phyloP scores from a whole-genome alignment of 2,329 filamentous ascomycete species.

The Calonectria montana region DNA sequence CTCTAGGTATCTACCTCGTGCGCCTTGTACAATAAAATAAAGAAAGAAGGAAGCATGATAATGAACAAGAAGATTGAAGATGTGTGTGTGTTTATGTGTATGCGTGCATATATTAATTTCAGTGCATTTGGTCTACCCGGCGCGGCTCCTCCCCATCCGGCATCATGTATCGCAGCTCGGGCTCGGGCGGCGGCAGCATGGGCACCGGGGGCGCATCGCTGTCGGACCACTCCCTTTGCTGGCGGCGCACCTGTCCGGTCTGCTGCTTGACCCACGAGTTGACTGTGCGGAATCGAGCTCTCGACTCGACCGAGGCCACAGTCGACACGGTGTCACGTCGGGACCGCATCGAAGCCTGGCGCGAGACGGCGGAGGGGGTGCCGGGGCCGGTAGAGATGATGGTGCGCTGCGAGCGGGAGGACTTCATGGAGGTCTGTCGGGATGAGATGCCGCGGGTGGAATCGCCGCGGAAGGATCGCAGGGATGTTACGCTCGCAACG shows the following conservation, averaged over 20 bases:
- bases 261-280: conserved; percentile 76
- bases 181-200: conserved; percentile 56
- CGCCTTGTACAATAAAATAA: conserved; percentile 5
- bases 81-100: background rate
- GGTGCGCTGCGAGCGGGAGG: background rate
- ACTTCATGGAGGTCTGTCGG: conserved; percentile 9
- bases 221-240: conserved; percentile 51
- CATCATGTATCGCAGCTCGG: conserved; percentile 63
- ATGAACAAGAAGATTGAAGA: background rate
- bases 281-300: conserved; percentile 67
- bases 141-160: conserved; percentile 61
- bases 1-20: conserved; percentile 17
- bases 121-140: conserved; percentile 48
- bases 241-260: conserved; percentile 63
- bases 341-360: background rate
- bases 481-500: conserved; percentile 24
- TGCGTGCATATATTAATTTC: background rate
- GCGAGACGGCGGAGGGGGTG: background rate
- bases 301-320: conserved; percentile 63
- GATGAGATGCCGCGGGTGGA: conserved; percentile 45
- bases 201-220: conserved; percentile 54
- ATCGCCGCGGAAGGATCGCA: conserved; percentile 27
- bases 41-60: background rate
- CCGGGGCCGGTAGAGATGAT: background rate
- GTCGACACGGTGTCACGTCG: conserved; percentile 65